Base-by-base conservation (phyloP, 179 eudicot species). In the Camellia oleifera region DNA sequence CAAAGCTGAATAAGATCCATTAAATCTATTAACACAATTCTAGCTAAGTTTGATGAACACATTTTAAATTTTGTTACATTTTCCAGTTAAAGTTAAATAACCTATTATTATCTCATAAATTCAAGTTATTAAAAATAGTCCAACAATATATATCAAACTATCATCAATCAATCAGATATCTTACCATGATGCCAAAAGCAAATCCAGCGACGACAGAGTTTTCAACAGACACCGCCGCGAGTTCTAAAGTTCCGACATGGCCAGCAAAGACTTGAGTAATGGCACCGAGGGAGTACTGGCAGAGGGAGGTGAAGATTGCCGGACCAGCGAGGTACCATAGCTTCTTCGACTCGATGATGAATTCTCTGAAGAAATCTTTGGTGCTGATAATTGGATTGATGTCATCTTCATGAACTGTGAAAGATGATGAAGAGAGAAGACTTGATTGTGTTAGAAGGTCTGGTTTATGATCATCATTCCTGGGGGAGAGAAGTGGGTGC, bases 171-270 rank as follows among this genome's bases (percentile, higher is more conserved):
- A 32, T 32, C n/a, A 57, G 72, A 50, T 5, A 46, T 1, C 12
- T 12, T 82, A 82, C 84, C 84, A 82, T 42, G 73, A 82, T 14
- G 8, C 84, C 84, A 57, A 77, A 77, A 6, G 84, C 44, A n/a
- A 83, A 73, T 1, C 81, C 83, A 26, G 81, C 80, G 66, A 83
- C 52, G 78, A 83, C 81, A 7, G 78, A 75, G 77, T 83, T 79
- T 23, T 71, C 85, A 9, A 83, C 77, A 14, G 85, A 83, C 52
- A 83, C 60, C n/a, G 85, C 85, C 3, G 85, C 85, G 44, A 83
- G 82, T 8, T 79, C 77, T 4, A 79, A 56, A 4, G 78, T 72
- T 69, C 85, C 82, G 23, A 83, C 46, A 8, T 74, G 80, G 9
- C 85, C 85, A 4, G 80, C 85, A 40, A 83, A 79, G 20, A 79